These are phyloP conservation scores for Ceraceosorus guamensis DNA, from an alignment of 1,284 basidiomycete genomes.

Conservation along the genomic window DNA sequence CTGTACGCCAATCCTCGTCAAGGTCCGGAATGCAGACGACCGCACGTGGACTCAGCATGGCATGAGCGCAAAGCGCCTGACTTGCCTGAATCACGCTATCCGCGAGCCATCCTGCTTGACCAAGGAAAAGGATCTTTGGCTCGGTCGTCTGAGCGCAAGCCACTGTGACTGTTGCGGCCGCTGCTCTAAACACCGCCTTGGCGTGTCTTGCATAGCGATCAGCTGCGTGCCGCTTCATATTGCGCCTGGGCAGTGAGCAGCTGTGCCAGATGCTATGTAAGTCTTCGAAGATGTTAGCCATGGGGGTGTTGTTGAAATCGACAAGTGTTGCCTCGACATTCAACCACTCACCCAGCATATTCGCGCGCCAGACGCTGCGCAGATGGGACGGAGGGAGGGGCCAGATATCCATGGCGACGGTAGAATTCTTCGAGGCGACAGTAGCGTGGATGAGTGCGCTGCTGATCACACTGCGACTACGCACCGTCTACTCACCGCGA, in stretches of 20 bases:
- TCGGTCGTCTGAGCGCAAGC: conserved; percentile 1
- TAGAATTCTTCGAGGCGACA: too few species aligned
- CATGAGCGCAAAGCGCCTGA: conserved; percentile 22
- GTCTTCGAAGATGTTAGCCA: not conserved
- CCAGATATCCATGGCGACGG: too few species aligned
- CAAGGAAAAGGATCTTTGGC: conserved; percentile 21
- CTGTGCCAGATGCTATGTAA: not conserved
- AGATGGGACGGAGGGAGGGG: too few species aligned
- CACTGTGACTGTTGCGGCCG: not conserved
- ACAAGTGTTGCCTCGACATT: not conserved
- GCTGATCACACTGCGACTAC: too few species aligned
- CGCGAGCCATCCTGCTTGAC: conserved; percentile 15
- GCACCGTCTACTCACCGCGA: too few species aligned
- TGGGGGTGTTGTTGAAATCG: not conserved
- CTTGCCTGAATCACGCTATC: conserved; percentile 11
- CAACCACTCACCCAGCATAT: not conserved
- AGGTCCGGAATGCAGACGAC: conserved; percentile 24
- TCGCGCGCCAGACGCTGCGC: not conserved
- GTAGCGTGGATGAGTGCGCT: too few species aligned
- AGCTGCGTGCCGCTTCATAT: not conserved
- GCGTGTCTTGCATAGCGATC: conserved; percentile 3
- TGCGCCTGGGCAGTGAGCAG: not conserved
- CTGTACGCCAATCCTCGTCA: conserved; percentile 28
- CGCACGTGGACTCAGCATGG: conserved; percentile 29
- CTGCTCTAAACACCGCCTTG: not conserved